Evolutionary conservation across 495 filamentous ascomycete genomes (phyloP), one percentile per base, ranked within the genome.

Genomic region (Saxispiralis lemnorum): DNA sequence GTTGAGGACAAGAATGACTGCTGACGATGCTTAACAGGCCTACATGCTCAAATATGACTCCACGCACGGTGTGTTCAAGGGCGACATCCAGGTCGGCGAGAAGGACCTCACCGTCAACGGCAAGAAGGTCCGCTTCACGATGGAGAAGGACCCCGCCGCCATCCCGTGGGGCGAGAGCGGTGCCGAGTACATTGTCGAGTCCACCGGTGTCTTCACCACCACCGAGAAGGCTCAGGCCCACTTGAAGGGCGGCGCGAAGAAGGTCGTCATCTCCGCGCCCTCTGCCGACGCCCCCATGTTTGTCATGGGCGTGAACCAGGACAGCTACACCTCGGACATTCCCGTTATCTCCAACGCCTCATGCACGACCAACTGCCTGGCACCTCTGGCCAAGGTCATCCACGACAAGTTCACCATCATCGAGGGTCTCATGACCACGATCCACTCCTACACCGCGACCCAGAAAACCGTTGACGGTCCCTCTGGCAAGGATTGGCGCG

Each of bases 1-100:
- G 24, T 9, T 4, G 24, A 28, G 5, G 9, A 28, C 24, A 28
- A 28, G 24, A 28, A 9, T 9, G 24, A 9, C 32, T 34, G 39
- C 48, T 52, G 33, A 52, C 24, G 24, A 28, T n/a, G 24, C 9
- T 28, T 4, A 9, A 28, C 56, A 94, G 85, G 83, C 79, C 60
- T 97, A 97, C 75, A 95, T 97, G 92, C 76, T 97, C 68, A 88
- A 89, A 72, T 97, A 96, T 62, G 89, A 97, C 72, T 83, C 81
- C 52, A 82, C 81, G 59, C 89, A 97, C 75, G 92, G 89, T 53
- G 67, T 75, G 66, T 97, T 96, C 81, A 92, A 95, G 70, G 89
- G 89, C 52, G 73, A 77, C 44, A 71, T 96, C 63, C 65, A 77
- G 62, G 66, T 80, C 56, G 70, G 75, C 21, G 79, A 74, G 54